Evolutionary conservation across 1,139 yeast genomes (phyloP).

Genomic region (Candida albicans): DNA sequence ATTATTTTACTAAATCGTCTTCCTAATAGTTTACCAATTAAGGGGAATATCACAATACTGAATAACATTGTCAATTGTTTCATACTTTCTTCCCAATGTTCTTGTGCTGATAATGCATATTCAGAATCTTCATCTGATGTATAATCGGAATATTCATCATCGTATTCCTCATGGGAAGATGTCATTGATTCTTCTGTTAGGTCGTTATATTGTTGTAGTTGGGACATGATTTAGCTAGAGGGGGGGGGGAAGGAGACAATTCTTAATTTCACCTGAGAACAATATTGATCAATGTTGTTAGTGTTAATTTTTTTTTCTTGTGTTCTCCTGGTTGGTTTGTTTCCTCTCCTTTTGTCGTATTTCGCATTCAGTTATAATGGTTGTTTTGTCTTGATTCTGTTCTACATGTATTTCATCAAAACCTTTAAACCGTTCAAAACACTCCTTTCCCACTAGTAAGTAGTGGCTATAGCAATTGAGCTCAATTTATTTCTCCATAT

Average conservation of each 20-base stretch:
- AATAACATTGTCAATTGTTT: slow-evolving; percentile 59
- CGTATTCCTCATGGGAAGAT: slow-evolving; percentile 3
- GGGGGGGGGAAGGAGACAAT: not conserved
- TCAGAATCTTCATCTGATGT: slow-evolving; percentile 15
- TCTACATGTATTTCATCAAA: too few species aligned
- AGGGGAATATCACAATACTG: slow-evolving; percentile 61
- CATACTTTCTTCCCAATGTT: slow-evolving; percentile 80
- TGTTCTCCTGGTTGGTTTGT: not conserved
- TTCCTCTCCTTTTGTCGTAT: not conserved
- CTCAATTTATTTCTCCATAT: too few species aligned
- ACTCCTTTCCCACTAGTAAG: too few species aligned
- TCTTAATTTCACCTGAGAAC: not conserved
- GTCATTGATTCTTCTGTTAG: slow-evolving; percentile 1
- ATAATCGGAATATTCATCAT: slow-evolving; percentile 11
- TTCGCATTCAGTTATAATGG: too few species aligned
- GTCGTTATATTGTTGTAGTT: not conserved
- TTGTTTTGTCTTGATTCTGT: too few species aligned
- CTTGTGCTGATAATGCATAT: slow-evolving; percentile 49
- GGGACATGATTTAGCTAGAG: not conserved
- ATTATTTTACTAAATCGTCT: slow-evolving; percentile 53
- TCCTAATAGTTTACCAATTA: slow-evolving; percentile 71
- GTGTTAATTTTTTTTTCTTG: not conserved
- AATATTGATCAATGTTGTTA: too few species aligned
- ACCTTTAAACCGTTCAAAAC: too few species aligned
- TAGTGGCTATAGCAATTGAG: too few species aligned